These are phyloP conservation scores for Claviceps pusilla DNA, from an alignment of 2,329 filamentous ascomycete genomes.

Conservation along the genomic window DNA sequence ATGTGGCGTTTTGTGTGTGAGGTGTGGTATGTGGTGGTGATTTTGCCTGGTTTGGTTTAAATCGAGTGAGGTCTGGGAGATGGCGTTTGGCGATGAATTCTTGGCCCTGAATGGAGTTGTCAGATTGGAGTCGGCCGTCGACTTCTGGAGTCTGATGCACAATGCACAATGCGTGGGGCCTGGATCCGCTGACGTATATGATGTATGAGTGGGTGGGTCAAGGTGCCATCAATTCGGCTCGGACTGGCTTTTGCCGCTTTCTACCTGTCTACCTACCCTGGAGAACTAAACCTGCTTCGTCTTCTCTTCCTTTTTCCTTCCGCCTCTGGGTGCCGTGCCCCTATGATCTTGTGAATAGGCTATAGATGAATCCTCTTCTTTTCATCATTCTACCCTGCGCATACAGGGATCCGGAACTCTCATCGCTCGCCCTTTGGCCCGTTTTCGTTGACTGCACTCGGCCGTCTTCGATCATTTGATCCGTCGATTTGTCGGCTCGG, in stretches of 20 bases:
- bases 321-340: neutral
- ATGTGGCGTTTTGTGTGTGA: too few relatives aligned
- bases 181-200: neutral
- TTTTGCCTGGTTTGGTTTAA: neutral
- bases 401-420: neutral
- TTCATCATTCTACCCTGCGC: constrained; percentile 2
- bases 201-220: too few relatives aligned
- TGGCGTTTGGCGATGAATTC: neutral
- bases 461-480: neutral
- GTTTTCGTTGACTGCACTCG: neutral
- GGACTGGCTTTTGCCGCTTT: neutral
- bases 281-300: neutral
- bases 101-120: neutral
- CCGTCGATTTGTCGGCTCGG: neutral
- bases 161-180: neutral
- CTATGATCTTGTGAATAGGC: constrained; percentile 5
- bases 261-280: neutral
- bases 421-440: neutral
- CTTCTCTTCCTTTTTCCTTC: neutral
- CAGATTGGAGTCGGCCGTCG: neutral
- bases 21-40: too few relatives aligned
- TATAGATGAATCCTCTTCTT: constrained; percentile 8
- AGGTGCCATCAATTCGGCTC: too few relatives aligned
- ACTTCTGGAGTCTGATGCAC: neutral
- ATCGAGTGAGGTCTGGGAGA: neutral